Evolutionary conservation across 305 asterid species (phyloP).

Genomic region (Caryopteris hybrid): DNA sequence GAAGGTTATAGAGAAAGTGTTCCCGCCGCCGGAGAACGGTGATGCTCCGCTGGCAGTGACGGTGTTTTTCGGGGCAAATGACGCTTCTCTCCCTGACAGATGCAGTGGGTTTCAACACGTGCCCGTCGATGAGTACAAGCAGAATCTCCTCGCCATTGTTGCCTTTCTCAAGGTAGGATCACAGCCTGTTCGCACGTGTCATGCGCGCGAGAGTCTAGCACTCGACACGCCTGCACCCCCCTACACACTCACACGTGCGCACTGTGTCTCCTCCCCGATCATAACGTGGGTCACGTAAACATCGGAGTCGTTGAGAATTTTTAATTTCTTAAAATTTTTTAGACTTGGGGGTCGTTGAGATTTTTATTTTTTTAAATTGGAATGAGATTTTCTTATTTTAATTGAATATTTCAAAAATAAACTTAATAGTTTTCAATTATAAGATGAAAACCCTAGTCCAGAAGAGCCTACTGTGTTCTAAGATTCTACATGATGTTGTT

Average conservation of each 20-base stretch:
- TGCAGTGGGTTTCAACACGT: slow-evolving; percentile 60
- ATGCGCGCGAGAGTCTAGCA: background rate
- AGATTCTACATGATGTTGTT: too few relatives aligned
- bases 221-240: background rate
- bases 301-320: background rate
- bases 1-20: slow-evolving; percentile 48
- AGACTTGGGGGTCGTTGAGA: too few relatives aligned
- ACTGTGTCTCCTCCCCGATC: background rate
- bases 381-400: too few relatives aligned
- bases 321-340: background rate
- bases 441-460: too few relatives aligned
- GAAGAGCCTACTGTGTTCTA: too few relatives aligned
- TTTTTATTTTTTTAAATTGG: too few relatives aligned
- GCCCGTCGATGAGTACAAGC: slow-evolving; percentile 64
- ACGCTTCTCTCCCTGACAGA: slow-evolving; percentile 66
- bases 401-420: too few relatives aligned
- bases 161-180: slow-evolving; percentile 56
- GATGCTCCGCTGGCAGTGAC: slow-evolving; percentile 56
- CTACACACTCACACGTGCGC: background rate
- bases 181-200: slow-evolving; percentile 2
- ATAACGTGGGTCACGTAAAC: background rate
- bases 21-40: slow-evolving; percentile 35
- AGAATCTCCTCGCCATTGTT: slow-evolving; percentile 54
- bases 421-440: too few relatives aligned
- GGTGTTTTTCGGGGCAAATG: slow-evolving; percentile 89